Conservation (phyloP, 2,329 filamentous ascomycete genomes). For the Xylaria multiplex region DNA sequence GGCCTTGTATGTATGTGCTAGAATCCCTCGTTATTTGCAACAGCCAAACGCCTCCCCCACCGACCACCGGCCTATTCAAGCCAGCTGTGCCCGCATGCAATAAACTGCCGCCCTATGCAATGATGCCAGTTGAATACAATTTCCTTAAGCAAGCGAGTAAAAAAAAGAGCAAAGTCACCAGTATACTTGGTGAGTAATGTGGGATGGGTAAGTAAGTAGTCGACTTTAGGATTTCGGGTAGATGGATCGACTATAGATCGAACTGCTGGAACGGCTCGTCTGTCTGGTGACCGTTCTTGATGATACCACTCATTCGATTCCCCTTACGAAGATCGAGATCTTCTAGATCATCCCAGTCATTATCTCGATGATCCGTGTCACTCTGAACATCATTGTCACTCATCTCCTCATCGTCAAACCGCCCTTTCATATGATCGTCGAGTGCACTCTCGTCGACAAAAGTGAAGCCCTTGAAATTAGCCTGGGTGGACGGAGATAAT, state of each 20-base stretch:
- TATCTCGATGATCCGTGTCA: conserved; percentile 60
- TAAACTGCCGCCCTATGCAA: conserved; percentile 52
- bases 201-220: conserved; percentile 7
- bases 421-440: conserved; percentile 79
- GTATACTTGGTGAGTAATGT: conserved; percentile 28
- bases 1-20: conserved; percentile 48
- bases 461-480: conserved; percentile 98
- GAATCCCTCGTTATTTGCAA: conserved; percentile 47
- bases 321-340: conserved; percentile 62
- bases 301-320: conserved; percentile 73
- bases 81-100: conserved; percentile 48
- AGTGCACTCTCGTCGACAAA: conserved; percentile 98
- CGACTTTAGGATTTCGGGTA: conserved; percentile 25
- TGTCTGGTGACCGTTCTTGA: conserved; percentile 59
- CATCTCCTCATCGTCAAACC: conserved; percentile 68
- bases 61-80: conserved; percentile 42
- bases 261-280: conserved; percentile 74
- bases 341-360: conserved; percentile 69
- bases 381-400: conserved; percentile 58
- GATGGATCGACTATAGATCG: conserved; percentile 60
- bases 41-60: conserved; percentile 46
- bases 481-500: conserved; percentile 93
- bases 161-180: conserved; percentile 36
- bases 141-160: conserved; percentile 41
- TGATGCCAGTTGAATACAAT: conserved; percentile 51